phyloP scores from a whole-genome alignment of 2,329 filamentous ascomycete species.

The Pezicula radicicola region DNA sequence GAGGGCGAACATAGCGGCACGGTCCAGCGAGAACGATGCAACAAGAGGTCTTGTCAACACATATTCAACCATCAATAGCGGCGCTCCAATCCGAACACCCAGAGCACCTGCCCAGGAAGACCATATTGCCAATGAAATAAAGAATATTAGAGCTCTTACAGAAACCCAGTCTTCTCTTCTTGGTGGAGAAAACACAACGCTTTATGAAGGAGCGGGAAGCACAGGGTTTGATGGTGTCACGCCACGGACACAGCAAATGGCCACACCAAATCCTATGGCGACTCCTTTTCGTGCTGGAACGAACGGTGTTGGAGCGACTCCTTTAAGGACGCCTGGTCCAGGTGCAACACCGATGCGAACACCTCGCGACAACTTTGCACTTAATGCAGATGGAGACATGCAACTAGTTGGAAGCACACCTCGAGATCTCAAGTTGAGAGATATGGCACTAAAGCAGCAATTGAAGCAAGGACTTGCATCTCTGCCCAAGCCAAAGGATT shows the following conservation, averaged over 20 bases:
- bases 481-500: slow-evolving; percentile 88
- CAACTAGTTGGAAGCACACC: slow-evolving; percentile 72
- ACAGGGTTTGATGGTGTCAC: slow-evolving; percentile 86
- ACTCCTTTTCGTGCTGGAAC: slow-evolving; percentile 72
- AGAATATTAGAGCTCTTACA: slow-evolving; percentile 87
- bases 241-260: slow-evolving; percentile 73
- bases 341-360: slow-evolving; percentile 85
- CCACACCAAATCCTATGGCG: slow-evolving; percentile 95
- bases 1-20: slow-evolving; percentile 72
- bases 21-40: slow-evolving; percentile 77
- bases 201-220: slow-evolving; percentile 77
- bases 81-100: slow-evolving; percentile 87
- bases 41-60: slow-evolving; percentile 84
- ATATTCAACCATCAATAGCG: slow-evolving; percentile 77
- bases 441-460: slow-evolving; percentile 65
- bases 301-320: slow-evolving; percentile 66
- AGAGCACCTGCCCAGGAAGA: slow-evolving; percentile 90
- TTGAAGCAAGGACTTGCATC: slow-evolving; percentile 73
- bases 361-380: slow-evolving; percentile 79
- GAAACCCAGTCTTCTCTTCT: slow-evolving; percentile 92
- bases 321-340: slow-evolving; percentile 52
- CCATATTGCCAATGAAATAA: slow-evolving; percentile 92
- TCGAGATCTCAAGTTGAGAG: slow-evolving; percentile 68
- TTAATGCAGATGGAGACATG: slow-evolving; percentile 70
- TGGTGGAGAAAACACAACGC: slow-evolving; percentile 88